Percentiles rank a stretch among this genome's conserved stretches.
Evolutionary conservation across 352 stramenopile species (phyloP).

Genomic region (Pythium aristosporum): DNA sequence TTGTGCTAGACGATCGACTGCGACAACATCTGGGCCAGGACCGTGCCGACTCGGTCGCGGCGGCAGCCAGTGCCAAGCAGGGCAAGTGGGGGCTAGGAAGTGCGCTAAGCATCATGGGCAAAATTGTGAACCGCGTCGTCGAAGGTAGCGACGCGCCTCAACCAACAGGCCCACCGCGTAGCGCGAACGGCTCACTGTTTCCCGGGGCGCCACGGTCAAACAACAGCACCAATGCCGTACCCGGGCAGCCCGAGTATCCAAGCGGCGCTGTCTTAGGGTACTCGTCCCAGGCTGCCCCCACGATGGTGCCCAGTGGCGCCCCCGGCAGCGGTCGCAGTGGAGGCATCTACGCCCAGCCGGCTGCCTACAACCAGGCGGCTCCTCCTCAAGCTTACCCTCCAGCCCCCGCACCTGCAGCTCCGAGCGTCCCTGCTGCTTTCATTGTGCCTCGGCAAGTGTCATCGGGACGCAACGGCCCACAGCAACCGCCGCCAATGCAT

Average conservation of each 20-base stretch:
- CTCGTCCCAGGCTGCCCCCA: slow-evolving; percentile 14
- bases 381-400: background rate
- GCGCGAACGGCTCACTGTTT: slow-evolving; percentile 34
- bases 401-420: background rate
- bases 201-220: slow-evolving; percentile 34
- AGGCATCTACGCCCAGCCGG: slow-evolving; percentile 2
- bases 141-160: slow-evolving; percentile 60
- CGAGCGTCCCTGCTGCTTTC: slow-evolving; percentile 14
- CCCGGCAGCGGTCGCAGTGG: slow-evolving; percentile 20
- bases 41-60: slow-evolving; percentile 64
- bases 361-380: background rate
- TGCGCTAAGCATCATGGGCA: slow-evolving; percentile 83
- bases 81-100: slow-evolving; percentile 81
- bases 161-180: slow-evolving; percentile 15
- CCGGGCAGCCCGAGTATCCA: slow-evolving; percentile 28
- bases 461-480: slow-evolving; percentile 9
- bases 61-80: slow-evolving; percentile 43
- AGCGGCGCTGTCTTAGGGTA: slow-evolving; percentile 24
- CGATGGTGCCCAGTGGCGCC: slow-evolving; percentile 3
- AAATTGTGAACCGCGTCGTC: slow-evolving; percentile 85
- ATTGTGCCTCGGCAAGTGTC: slow-evolving; percentile 18
- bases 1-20: slow-evolving; percentile 81
- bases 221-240: slow-evolving; percentile 15
- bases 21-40: slow-evolving; percentile 83
- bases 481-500: slow-evolving; percentile 8